These are phyloP conservation scores for Calonectria multiphialidica DNA, from an alignment of 2,329 filamentous ascomycete species.

Conservation along the genomic window DNA sequence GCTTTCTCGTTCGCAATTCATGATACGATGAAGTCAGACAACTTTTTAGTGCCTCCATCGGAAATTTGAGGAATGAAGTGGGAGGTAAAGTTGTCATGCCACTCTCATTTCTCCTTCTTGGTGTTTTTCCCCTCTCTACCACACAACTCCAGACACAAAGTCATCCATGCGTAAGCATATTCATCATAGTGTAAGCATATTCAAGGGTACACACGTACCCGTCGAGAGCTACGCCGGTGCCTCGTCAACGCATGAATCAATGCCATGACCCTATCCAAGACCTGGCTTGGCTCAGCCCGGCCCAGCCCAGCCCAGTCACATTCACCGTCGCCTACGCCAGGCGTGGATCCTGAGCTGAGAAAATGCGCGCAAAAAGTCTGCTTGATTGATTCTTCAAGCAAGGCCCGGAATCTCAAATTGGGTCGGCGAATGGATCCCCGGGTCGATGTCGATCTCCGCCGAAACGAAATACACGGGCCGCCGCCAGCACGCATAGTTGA, in stretches of 20 bases:
- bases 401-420: neutral
- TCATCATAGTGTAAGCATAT: neutral
- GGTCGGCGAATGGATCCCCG: neutral
- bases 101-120: neutral
- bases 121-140: neutral
- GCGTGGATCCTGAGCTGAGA: neutral
- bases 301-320: neutral
- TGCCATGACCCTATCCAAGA: neutral
- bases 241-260: neutral
- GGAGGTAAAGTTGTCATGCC: no score
- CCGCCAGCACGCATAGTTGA: neutral
- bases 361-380: neutral
- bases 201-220: neutral
- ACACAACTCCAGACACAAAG: neutral
- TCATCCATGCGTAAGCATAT: neutral
- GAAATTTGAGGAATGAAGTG: neutral
- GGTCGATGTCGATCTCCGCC: neutral
- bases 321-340: neutral
- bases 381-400: neutral
- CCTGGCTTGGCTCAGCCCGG: neutral
- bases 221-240: neutral
- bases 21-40: neutral
- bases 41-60: neutral
- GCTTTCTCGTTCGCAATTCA: neutral
- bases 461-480: neutral